phyloP scores from a whole-genome alignment of 805 yeast species.

The Ogataea paraovalis region DNA sequence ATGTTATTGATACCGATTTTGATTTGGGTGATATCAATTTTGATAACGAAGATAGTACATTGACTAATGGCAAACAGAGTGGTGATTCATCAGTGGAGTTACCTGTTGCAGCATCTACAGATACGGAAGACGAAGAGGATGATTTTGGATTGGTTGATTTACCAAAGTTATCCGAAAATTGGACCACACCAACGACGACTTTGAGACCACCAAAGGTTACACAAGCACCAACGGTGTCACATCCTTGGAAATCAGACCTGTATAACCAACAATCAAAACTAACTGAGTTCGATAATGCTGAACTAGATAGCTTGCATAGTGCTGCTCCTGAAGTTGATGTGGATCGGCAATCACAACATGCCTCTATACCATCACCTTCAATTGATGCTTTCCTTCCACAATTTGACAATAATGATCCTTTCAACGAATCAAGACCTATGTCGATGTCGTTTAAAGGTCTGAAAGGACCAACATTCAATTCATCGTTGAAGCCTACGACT shows the following conservation, averaged over 20 bases:
- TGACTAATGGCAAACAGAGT: neutral
- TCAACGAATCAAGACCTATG: slow-evolving; percentile 24
- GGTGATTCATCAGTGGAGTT: neutral
- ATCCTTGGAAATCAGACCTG: no score
- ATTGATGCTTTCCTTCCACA: slow-evolving; percentile 4
- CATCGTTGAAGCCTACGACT: slow-evolving; percentile 24
- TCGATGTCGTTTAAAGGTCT: slow-evolving; percentile 60
- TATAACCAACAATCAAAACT: neutral
- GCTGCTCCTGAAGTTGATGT: neutral
- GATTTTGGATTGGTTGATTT: neutral
- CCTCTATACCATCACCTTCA: slow-evolving; percentile 1
- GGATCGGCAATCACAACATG: neutral
- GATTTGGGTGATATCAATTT: slow-evolving; percentile 13
- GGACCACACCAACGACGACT: no score
- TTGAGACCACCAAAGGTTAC: no score
- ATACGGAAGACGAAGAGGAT: neutral
- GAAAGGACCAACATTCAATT: slow-evolving; percentile 52
- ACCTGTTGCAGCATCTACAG: neutral
- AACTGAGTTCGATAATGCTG: neutral
- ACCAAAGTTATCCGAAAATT: no score
- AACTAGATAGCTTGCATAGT: neutral
- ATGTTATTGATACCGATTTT: slow-evolving; percentile 23
- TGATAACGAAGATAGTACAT: neutral
- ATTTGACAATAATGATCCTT: slow-evolving; percentile 2
- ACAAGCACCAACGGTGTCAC: neutral